Conservation (phyloP, 371 early-diverging fungal species). For the Apophysomyces trapeziformis region DNA sequence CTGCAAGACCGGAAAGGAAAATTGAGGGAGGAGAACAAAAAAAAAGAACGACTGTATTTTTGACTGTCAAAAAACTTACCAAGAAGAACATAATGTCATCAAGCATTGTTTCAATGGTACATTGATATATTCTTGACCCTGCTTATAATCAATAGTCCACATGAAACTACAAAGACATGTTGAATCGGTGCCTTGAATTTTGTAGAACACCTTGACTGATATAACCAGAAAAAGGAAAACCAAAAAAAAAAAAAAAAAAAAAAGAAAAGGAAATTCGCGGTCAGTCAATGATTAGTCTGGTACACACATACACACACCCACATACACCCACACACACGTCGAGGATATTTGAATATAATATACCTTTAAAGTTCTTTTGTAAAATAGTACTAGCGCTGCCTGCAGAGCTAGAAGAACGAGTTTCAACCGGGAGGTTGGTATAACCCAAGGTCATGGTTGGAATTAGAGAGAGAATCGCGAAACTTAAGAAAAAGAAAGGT, state of each 20-base stretch:
- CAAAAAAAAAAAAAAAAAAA: too few species aligned
- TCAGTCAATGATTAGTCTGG: too few species aligned
- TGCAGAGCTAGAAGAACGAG: neutral
- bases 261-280: too few species aligned
- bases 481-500: constrained; percentile 7
- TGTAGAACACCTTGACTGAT: constrained; percentile 44
- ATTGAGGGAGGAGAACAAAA: neutral
- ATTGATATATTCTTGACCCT: constrained; percentile 9
- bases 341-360: neutral
- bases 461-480: constrained; percentile 6
- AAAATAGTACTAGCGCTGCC: neutral
- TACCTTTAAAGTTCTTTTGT: constrained; percentile 16
- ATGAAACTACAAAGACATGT: constrained; percentile 44
- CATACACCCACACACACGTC: neutral
- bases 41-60: neutral
- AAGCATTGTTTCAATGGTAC: constrained; percentile 10
- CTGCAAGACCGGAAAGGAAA: constrained; percentile 23
- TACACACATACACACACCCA: constrained; percentile 5
- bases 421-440: constrained; percentile 1
- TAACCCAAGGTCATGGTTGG: neutral
- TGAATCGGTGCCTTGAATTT: constrained; percentile 35
- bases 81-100: constrained; percentile 10
- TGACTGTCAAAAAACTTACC: constrained; percentile 2
- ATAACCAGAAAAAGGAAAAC: neutral
- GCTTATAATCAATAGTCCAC: constrained; percentile 14